phyloP scores from a whole-genome alignment of 2,329 filamentous ascomycete species.

The Fusarium annulatum region DNA sequence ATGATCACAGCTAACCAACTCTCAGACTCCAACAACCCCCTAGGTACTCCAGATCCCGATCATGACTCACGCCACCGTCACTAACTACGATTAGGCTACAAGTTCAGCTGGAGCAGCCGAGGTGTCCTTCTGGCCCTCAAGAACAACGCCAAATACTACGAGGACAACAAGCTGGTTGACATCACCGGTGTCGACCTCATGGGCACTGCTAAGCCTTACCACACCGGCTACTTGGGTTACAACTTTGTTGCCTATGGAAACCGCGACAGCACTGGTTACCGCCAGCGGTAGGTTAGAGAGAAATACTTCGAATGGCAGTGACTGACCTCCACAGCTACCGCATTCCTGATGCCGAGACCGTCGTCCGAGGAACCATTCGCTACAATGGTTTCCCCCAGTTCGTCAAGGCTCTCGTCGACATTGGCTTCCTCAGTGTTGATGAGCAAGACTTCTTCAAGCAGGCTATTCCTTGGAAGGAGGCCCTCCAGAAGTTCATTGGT shows the following conservation, averaged over 20 bases:
- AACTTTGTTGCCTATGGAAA: slow-evolving; percentile 94
- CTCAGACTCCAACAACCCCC: slow-evolving; percentile 79
- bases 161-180: slow-evolving; percentile 80
- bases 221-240: slow-evolving; percentile 81
- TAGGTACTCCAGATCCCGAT: slow-evolving; percentile 56
- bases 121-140: slow-evolving; percentile 88
- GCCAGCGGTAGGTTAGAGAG: slow-evolving; percentile 75
- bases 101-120: slow-evolving; percentile 66
- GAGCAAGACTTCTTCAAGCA: slow-evolving; percentile 67
- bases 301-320: neutral
- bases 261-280: slow-evolving; percentile 88
- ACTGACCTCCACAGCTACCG: slow-evolving; percentile 50
- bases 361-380: slow-evolving; percentile 83
- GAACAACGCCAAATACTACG: slow-evolving; percentile 85
- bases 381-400: slow-evolving; percentile 94
- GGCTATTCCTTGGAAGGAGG: slow-evolving; percentile 83
- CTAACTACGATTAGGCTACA: slow-evolving; percentile 68
- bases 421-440: slow-evolving; percentile 83
- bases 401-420: slow-evolving; percentile 86
- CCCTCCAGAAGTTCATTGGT: slow-evolving; percentile 80
- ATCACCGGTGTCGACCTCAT: slow-evolving; percentile 77
- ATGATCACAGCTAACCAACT: slow-evolving; percentile 1
- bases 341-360: slow-evolving; percentile 92
- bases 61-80: neutral
- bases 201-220: slow-evolving; percentile 88